Conservation (phyloP, 1,284 basidiomycete genomes). For the Leccinum angustisporum region DNA sequence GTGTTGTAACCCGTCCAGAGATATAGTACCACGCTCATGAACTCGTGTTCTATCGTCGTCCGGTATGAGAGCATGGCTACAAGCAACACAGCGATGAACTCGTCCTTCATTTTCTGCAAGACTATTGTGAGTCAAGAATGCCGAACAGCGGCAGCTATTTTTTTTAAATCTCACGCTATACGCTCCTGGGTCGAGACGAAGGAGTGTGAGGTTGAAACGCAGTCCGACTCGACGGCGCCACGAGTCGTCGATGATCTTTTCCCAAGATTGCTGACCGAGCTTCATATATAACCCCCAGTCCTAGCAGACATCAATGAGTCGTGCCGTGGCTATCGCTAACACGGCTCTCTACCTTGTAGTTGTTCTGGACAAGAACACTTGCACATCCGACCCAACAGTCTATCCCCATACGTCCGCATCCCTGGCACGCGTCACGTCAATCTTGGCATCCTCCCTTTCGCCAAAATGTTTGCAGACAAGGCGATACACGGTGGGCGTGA, state of each 20-base stretch:
- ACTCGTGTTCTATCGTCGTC: slow-evolving; percentile 62
- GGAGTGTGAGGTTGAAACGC: slow-evolving; percentile 66
- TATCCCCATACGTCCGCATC: slow-evolving; percentile 60
- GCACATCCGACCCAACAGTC: slow-evolving; percentile 81
- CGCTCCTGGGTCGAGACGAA: slow-evolving; percentile 61
- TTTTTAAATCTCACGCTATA: slow-evolving; percentile 50
- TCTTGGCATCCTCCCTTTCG: slow-evolving; percentile 32
- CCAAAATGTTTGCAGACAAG: slow-evolving; percentile 56
- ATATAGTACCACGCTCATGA: slow-evolving; percentile 49
- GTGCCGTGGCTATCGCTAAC: background rate
- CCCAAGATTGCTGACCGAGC: slow-evolving; percentile 60
- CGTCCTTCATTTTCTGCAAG: slow-evolving; percentile 48
- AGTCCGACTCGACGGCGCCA: slow-evolving; percentile 66
- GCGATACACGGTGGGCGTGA: slow-evolving; percentile 63
- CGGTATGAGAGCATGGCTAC: slow-evolving; percentile 52
- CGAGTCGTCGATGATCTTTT: slow-evolving; percentile 51
- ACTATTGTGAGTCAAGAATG: background rate
- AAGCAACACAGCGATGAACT: slow-evolving; percentile 59
- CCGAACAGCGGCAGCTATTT: background rate
- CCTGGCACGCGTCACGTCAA: slow-evolving; percentile 31
- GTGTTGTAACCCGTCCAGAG: slow-evolving; percentile 53
- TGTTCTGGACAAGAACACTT: slow-evolving; percentile 63
- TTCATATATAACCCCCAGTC: slow-evolving; percentile 67
- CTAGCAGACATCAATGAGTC: slow-evolving; percentile 35
- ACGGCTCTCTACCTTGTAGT: slow-evolving; percentile 43